Evolutionary conservation across 2,329 filamentous ascomycete species (phyloP).

Genomic region (Trichoderma atrobrunneum): DNA sequence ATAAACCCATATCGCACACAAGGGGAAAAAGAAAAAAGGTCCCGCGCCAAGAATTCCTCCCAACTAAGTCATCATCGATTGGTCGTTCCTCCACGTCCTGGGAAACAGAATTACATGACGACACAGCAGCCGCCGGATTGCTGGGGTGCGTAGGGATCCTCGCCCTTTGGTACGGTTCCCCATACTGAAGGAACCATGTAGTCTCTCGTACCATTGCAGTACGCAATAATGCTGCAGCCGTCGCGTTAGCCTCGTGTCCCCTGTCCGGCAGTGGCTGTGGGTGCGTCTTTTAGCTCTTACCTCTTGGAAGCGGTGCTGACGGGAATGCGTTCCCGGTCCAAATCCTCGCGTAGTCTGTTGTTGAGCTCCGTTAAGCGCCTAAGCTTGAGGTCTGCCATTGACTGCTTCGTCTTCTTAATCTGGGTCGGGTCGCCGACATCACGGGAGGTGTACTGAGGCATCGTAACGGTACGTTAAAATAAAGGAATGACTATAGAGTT

Average conservation of each 20-base stretch:
- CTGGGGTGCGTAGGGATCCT: conserved; percentile 97
- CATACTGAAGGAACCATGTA: conserved; percentile 99
- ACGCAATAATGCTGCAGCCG: conserved; percentile 78
- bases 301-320: conserved; percentile 90
- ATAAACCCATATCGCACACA: conserved; percentile 24
- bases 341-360: conserved; percentile 89
- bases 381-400: conserved; percentile 97
- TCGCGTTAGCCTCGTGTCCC: conserved; percentile 2
- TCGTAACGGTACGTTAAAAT: conserved; percentile 36
- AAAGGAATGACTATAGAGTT: conserved; percentile 13
- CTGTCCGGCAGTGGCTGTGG: neutral
- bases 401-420: conserved; percentile 93
- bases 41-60: conserved; percentile 13
- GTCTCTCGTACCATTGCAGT: conserved; percentile 96
- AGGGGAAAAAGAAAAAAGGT: conserved; percentile 25
- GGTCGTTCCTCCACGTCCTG: conserved; percentile 13
- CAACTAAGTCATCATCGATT: conserved; percentile 29
- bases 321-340: conserved; percentile 92
- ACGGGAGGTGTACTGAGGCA: conserved; percentile 66
- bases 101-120: conserved; percentile 68
- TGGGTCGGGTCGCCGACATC: conserved; percentile 66
- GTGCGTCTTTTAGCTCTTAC: conserved; percentile 46
- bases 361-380: conserved; percentile 95
- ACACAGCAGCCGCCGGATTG: conserved; percentile 90
- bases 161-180: conserved; percentile 89